These are phyloP conservation scores for Didymellaceae sp. DNA, from an alignment of 2,329 filamentous ascomycete species.

Conservation along the genomic window DNA sequence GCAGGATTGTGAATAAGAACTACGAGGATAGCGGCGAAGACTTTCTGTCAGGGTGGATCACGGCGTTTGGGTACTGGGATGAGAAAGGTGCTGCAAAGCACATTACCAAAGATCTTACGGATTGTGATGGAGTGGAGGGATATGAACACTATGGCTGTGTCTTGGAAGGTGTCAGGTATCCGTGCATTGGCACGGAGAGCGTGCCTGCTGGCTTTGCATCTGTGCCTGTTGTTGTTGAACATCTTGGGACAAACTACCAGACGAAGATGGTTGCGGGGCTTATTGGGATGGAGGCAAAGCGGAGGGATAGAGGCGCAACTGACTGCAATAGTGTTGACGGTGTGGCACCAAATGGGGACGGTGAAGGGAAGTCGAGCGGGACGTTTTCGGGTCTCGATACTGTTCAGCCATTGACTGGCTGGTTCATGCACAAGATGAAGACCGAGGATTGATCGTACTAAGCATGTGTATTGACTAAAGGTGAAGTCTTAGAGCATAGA, in stretches of 20 bases:
- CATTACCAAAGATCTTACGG: neutral
- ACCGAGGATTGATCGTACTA: too few relatives aligned
- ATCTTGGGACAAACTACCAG: neutral
- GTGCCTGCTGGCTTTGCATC: neutral
- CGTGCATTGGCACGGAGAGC: neutral
- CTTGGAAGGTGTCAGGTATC: neutral
- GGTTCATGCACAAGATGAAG: constrained; percentile 1
- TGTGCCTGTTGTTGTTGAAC: neutral
- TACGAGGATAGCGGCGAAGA: neutral
- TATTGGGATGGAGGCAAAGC: neutral
- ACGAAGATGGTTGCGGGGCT: neutral
- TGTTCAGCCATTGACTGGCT: neutral
- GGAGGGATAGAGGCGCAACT: neutral
- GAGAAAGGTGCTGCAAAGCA: neutral
- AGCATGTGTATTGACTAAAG: too few relatives aligned
- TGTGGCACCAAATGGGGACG: neutral
- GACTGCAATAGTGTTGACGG: neutral
- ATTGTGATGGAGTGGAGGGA: too few relatives aligned
- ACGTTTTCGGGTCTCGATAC: neutral
- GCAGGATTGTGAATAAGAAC: neutral
- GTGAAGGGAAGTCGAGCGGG: neutral
- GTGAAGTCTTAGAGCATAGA: too few relatives aligned
- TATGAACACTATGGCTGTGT: neutral
- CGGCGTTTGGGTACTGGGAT: constrained; percentile 24
- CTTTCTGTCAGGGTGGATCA: constrained; percentile 21